phyloP scores from a whole-genome alignment of 257 asterid genomes.

The Solanum microdontum region DNA sequence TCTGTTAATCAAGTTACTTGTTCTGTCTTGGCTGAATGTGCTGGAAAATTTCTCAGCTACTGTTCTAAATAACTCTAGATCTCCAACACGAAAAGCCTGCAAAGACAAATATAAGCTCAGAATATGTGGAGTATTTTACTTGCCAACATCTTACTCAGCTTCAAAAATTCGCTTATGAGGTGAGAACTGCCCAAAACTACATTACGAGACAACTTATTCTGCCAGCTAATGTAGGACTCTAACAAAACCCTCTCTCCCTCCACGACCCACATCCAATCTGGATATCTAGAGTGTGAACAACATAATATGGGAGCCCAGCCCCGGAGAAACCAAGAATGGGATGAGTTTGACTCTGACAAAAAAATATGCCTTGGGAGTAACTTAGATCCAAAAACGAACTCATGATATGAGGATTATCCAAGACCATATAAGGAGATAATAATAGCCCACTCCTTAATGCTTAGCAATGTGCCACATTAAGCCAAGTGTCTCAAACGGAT shows the following conservation, averaged over 20 bases:
- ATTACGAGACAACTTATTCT: neutral
- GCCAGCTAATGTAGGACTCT: neutral
- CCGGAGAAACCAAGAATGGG: neutral
- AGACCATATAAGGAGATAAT: neutral
- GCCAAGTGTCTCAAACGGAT: neutral
- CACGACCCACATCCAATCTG: neutral
- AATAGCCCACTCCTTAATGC: neutral
- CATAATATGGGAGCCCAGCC: neutral
- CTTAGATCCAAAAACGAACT: neutral
- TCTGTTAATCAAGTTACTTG: conserved; percentile 57
- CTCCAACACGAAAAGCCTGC: conserved; percentile 77
- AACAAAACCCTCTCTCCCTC: neutral
- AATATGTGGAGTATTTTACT: neutral
- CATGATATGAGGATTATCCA: neutral
- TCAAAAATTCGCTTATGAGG: neutral
- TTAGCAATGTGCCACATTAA: neutral
- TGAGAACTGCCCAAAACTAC: neutral
- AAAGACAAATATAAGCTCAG: neutral
- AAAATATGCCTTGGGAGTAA: neutral
- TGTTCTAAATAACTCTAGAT: conserved; percentile 50
- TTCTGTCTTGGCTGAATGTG: conserved; percentile 52
- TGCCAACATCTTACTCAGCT: neutral
- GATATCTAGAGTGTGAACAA: neutral
- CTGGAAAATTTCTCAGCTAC: conserved; percentile 48
- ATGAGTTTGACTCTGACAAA: neutral